Evolutionary conservation across 331 rosid species (phyloP).

Genomic region (Malus hybrid): DNA sequence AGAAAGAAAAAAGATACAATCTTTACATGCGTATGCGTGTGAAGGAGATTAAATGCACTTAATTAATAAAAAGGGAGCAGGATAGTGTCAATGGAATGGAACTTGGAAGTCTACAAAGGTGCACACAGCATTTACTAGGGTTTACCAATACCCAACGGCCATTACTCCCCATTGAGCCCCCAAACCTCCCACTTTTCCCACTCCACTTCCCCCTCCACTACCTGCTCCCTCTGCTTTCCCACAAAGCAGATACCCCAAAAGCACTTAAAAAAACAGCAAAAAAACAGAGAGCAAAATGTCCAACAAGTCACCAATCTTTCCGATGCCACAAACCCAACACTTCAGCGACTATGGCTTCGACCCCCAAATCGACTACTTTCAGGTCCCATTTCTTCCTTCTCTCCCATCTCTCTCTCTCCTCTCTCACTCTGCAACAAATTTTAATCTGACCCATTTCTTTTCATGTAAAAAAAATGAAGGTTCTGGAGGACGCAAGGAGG

Average conservation of each 20-base stretch:
- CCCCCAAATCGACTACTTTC: conserved; percentile 84
- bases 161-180: conserved; percentile 21
- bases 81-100: not conserved
- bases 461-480: conserved; percentile 24
- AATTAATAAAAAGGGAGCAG: not conserved
- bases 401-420: not conserved
- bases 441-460: not conserved
- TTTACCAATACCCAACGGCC: conserved; percentile 25
- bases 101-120: conserved; percentile 6
- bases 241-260: not conserved
- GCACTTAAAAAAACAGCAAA: not conserved
- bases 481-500: conserved; percentile 77
- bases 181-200: not conserved
- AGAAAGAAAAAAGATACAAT: no score
- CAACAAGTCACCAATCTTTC: conserved; percentile 72
- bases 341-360: conserved; percentile 96
- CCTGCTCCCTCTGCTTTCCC: not conserved
- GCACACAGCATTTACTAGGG: conserved; percentile 29
- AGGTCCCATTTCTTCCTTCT: conserved; percentile 28
- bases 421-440: not conserved
- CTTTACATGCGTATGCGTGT: not conserved
- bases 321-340: conserved; percentile 77
- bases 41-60: not conserved
- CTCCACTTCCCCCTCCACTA: not conserved
- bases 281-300: conserved; percentile 32